Conservation (phyloP, 805 yeast species). For the Nakazawaea anatomiae region DNA sequence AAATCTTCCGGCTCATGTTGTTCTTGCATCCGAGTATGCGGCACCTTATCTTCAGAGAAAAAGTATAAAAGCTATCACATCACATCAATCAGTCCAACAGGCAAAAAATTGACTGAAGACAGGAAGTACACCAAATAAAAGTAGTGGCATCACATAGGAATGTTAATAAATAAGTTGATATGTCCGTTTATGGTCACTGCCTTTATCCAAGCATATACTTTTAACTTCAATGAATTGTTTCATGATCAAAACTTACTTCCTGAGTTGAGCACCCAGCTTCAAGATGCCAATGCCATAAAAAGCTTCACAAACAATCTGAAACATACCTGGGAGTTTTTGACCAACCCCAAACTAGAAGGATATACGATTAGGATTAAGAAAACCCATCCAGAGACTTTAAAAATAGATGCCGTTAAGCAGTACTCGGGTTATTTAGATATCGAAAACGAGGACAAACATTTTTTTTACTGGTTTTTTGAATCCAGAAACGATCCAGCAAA, state of each 20-base stretch:
- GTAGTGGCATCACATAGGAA: too few relatives aligned
- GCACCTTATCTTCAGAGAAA: not conserved
- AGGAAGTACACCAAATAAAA: too few relatives aligned
- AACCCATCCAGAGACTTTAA: conserved; percentile 59
- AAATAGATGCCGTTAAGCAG: conserved; percentile 78
- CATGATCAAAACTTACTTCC: not conserved
- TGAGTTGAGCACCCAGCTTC: not conserved
- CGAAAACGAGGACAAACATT: conserved; percentile 78
- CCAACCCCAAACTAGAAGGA: conserved; percentile 23
- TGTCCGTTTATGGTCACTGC: too few relatives aligned
- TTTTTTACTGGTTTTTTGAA: conserved; percentile 78
- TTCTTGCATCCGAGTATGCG: not conserved
- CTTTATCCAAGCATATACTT: too few relatives aligned
- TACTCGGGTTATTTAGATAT: conserved; percentile 83
- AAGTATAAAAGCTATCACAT: too few relatives aligned
- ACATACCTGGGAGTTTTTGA: conserved; percentile 2
- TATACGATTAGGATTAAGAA: conserved; percentile 56
- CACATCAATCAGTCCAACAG: too few relatives aligned
- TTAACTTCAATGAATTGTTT: too few relatives aligned
- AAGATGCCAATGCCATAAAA: not conserved
- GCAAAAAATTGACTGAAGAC: too few relatives aligned
- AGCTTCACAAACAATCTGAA: not conserved
- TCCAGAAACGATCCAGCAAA: conserved; percentile 72
- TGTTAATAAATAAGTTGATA: too few relatives aligned
- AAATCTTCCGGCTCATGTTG: too few relatives aligned